phyloP scores from a whole-genome alignment of 306 rosid species.

The Dicorynia guianensis region DNA sequence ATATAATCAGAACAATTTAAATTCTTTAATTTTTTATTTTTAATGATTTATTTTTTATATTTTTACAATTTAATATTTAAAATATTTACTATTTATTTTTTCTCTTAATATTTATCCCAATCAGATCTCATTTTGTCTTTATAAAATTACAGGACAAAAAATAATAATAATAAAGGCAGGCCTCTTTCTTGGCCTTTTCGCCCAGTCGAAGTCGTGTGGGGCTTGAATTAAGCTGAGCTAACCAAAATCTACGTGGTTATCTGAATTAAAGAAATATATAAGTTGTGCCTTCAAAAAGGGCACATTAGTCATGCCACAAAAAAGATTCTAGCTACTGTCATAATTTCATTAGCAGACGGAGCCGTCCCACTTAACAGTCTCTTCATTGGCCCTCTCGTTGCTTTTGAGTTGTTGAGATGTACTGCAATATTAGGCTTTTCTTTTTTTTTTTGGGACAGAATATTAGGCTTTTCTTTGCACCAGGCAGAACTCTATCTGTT shows the following conservation, averaged over 20 bases:
- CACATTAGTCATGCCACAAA: constrained; percentile 15
- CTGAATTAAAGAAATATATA: neutral
- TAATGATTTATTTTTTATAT: too few relatives aligned
- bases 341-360: constrained; percentile 1
- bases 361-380: constrained; percentile 33
- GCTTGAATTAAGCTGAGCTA: constrained; percentile 33
- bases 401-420: constrained; percentile 41
- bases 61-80: too few relatives aligned
- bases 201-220: constrained; percentile 20
- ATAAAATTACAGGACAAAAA: constrained; percentile 7
- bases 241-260: constrained; percentile 35
- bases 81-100: too few relatives aligned
- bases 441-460: too few relatives aligned
- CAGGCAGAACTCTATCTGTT: too few relatives aligned
- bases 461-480: constrained; percentile 18
- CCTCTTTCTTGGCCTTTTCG: constrained; percentile 33
- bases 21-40: too few relatives aligned
- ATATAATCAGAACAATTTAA: neutral
- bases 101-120: too few relatives aligned
- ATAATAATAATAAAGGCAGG: constrained; percentile 21
- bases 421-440: constrained; percentile 15
- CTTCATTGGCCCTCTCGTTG: constrained; percentile 29
- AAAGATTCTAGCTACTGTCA: constrained; percentile 19
- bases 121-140: neutral
- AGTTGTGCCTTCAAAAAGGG: neutral